These are phyloP conservation scores for Carex scoparia DNA, from an alignment of 176 grass and related monocot genomes.

Conservation along the genomic window DNA sequence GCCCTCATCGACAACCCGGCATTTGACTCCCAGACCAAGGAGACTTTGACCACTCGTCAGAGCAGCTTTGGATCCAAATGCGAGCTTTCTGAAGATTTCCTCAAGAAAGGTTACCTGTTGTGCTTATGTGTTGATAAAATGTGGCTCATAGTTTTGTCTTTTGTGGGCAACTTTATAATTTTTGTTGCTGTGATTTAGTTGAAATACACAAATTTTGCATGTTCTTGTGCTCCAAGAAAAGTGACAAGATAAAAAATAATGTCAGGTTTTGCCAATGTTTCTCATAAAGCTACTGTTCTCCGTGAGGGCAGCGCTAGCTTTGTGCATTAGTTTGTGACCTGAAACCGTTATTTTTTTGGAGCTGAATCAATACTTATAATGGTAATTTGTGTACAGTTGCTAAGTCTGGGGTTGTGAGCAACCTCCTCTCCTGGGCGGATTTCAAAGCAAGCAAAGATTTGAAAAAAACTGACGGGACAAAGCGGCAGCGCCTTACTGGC, in stretches of 20 bases:
- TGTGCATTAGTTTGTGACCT: neutral
- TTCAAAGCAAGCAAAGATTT: conserved; percentile 86
- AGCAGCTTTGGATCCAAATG: conserved; percentile 81
- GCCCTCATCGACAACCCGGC: conserved; percentile 83
- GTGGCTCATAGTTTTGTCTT: neutral
- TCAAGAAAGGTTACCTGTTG: conserved; percentile 52
- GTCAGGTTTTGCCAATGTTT: too few species aligned
- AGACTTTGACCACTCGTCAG: conserved; percentile 84
- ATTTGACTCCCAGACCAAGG: conserved; percentile 96
- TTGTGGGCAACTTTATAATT: neutral
- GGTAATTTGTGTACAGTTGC: conserved; percentile 40
- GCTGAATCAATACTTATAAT: neutral
- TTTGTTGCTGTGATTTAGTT: neutral
- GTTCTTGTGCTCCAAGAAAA: neutral
- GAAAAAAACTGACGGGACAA: conserved; percentile 87
- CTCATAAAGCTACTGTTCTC: neutral
- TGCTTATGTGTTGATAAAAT: neutral
- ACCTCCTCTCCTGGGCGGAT: conserved; percentile 78
- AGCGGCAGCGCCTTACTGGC: conserved; percentile 59
- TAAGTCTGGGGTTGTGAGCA: conserved; percentile 46
- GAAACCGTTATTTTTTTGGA: neutral
- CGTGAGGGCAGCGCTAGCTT: neutral
- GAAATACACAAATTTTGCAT: neutral
- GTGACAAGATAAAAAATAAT: neutral
- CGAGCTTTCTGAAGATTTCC: conserved; percentile 51